Conservation (phyloP, 75 land plant genomes). For the Larix kaempferi region DNA sequence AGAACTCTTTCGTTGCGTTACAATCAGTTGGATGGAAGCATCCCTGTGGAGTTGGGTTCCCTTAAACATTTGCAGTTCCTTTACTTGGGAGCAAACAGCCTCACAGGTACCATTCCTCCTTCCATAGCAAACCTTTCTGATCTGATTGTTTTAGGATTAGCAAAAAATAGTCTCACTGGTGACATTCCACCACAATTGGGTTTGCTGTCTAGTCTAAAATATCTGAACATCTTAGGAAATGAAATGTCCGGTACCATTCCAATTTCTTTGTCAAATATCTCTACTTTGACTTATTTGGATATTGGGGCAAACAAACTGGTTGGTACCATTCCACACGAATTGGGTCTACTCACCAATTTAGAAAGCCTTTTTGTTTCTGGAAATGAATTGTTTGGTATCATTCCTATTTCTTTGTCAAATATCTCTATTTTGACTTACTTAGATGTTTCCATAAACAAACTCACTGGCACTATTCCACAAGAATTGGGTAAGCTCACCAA, state of each 20-base stretch:
- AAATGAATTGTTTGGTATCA: not conserved
- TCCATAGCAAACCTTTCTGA: too few species aligned
- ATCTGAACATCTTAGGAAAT: too few species aligned
- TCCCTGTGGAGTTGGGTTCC: constrained; percentile 7
- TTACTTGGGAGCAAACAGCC: constrained; percentile 12
- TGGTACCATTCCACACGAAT: too few species aligned
- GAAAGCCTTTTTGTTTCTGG: too few species aligned
- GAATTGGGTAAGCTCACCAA: not conserved
- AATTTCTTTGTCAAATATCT: too few species aligned
- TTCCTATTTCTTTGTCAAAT: not conserved
- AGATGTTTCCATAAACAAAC: not conserved
- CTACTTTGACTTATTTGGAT: too few species aligned
- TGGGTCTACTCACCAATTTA: too few species aligned
- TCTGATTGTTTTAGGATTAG: too few species aligned
- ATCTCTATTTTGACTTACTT: not conserved
- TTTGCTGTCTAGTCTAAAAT: too few species aligned
- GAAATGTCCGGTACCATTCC: too few species aligned
- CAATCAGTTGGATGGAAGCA: constrained; percentile 13
- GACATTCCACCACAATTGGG: too few species aligned
- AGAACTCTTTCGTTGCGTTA: constrained; percentile 5
- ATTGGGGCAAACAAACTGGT: too few species aligned
- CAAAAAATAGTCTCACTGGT: not conserved
- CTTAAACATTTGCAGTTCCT: constrained; percentile 1
- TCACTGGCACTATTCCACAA: not conserved
- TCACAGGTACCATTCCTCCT: not conserved